These are phyloP conservation scores for Darksidea phi DNA, from an alignment of 495 filamentous ascomycete species.

Conservation along the genomic window DNA sequence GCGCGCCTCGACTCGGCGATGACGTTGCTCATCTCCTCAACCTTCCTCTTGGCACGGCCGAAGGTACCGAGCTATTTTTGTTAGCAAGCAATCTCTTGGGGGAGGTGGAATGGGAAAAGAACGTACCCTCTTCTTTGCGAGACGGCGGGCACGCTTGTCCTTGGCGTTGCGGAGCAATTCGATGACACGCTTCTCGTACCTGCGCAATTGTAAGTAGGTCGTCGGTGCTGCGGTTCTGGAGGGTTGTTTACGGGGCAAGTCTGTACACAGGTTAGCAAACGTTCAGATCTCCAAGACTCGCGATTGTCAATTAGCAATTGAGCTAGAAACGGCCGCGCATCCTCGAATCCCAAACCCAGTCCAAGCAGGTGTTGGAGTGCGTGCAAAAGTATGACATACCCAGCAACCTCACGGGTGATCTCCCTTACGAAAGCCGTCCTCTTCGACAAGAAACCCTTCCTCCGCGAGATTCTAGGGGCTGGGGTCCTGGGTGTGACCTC, in stretches of 20 bases:
- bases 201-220: conserved; percentile 64
- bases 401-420: conserved; percentile 92
- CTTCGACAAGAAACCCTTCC: conserved; percentile 89
- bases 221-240: conserved; percentile 5
- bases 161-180: conserved; percentile 98
- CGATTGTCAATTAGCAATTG: conserved; percentile 5
- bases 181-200: conserved; percentile 94
- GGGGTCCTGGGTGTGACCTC: conserved; percentile 85
- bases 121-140: conserved; percentile 96
- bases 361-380: background rate
- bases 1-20: conserved; percentile 92
- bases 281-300: no score
- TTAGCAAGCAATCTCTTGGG: background rate
- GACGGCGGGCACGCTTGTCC: conserved; percentile 98
- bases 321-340: conserved; percentile 1
- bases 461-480: conserved; percentile 83
- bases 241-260: conserved; percentile 27
- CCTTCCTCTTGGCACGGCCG: conserved; percentile 96
- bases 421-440: conserved; percentile 89
- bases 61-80: conserved; percentile 76
- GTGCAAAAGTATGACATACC: conserved; percentile 52
- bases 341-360: background rate
- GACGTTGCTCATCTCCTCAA: conserved; percentile 94
- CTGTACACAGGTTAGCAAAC: conserved; percentile 27
- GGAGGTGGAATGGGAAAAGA: background rate